Evolutionary conservation across 78 protist genomes (phyloP).

Genomic region (Diacronema lutheri): DNA sequence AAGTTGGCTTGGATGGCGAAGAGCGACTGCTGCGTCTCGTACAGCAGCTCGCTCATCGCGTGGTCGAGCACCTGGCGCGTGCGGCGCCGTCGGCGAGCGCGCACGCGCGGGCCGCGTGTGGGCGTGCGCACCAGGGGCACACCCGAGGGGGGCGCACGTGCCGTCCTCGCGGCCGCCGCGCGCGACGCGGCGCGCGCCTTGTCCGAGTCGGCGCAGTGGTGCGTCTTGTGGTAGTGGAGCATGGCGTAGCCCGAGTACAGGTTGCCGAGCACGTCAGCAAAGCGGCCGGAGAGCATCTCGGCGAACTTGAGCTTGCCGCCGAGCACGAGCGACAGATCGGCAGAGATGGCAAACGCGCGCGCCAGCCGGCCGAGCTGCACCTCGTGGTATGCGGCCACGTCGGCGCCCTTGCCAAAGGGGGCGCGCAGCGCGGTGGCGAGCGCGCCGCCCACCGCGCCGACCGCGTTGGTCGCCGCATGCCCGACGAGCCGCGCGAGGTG

Average conservation of each 20-base stretch:
- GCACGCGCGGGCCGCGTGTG: too few species aligned
- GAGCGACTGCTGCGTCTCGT: conserved; percentile 34
- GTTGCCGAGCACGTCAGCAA: conserved; percentile 35
- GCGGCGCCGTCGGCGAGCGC: too few species aligned
- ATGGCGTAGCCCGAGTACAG: conserved; percentile 46
- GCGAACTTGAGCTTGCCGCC: conserved; percentile 50
- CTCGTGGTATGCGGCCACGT: conserved; percentile 41
- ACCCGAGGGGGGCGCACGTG: too few species aligned
- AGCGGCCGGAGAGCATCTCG: conserved; percentile 45
- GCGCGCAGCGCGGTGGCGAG: too few species aligned
- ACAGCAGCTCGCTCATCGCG: conserved; percentile 9
- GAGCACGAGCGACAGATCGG: conserved; percentile 39
- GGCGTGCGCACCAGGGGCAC: too few species aligned
- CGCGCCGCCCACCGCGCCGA: conserved; percentile 6
- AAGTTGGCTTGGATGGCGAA: conserved; percentile 12
- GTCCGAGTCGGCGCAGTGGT: background rate
- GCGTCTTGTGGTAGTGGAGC: conserved; percentile 31
- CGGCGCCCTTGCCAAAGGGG: background rate
- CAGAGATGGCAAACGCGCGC: conserved; percentile 38
- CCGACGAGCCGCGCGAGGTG: background rate
- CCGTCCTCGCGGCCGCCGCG: background rate
- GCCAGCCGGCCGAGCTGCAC: conserved; percentile 42
- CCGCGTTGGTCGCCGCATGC: conserved; percentile 30
- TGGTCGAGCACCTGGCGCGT: conserved; percentile 26
- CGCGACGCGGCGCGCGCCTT: conserved; percentile 10